Percentiles rank a stretch among this genome's conserved stretches.
Evolutionary conservation across 2,329 filamentous ascomycete genomes (phyloP).

Genomic region (Biscogniauxia mediterranea): DNA sequence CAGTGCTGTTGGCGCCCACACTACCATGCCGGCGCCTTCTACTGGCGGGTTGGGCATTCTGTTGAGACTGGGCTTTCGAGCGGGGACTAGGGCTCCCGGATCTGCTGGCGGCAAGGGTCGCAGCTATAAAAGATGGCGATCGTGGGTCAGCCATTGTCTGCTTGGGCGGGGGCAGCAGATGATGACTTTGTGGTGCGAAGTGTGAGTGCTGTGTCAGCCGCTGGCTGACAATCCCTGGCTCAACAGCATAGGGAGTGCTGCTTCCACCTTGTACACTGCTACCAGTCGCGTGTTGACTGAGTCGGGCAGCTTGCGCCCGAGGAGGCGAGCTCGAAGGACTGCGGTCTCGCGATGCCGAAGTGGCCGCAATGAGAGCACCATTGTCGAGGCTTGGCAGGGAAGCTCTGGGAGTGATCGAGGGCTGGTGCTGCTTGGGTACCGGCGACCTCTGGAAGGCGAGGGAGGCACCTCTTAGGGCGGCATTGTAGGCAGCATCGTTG

Average conservation of each 20-base stretch:
- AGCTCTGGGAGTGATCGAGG: conserved; percentile 8
- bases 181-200: conserved; percentile 10
- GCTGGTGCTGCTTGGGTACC: conserved; percentile 13
- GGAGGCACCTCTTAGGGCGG: conserved; percentile 53
- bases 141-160: conserved; percentile 37
- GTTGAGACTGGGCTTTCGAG: conserved; percentile 24
- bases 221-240: conserved; percentile 24
- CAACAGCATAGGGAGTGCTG: conserved; percentile 10
- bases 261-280: conserved; percentile 30
- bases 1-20: conserved; percentile 29
- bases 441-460: conserved; percentile 49
- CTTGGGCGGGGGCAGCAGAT: conserved; percentile 19
- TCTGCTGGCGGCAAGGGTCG: conserved; percentile 60
- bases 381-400: conserved; percentile 28
- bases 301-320: conserved; percentile 12
- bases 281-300: conserved; percentile 41
- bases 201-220: conserved; percentile 24
- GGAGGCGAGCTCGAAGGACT: conserved; percentile 25
- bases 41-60: conserved; percentile 22
- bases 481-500: conserved; percentile 27
- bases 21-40: conserved; percentile 29
- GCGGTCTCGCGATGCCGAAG: conserved; percentile 37
- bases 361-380: conserved; percentile 45
- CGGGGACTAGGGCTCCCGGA: conserved; percentile 52
- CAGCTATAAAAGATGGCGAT: conserved; percentile 61